phyloP scores from a whole-genome alignment of 164 flowering plant species.

The Cinnamomum micranthum region DNA sequence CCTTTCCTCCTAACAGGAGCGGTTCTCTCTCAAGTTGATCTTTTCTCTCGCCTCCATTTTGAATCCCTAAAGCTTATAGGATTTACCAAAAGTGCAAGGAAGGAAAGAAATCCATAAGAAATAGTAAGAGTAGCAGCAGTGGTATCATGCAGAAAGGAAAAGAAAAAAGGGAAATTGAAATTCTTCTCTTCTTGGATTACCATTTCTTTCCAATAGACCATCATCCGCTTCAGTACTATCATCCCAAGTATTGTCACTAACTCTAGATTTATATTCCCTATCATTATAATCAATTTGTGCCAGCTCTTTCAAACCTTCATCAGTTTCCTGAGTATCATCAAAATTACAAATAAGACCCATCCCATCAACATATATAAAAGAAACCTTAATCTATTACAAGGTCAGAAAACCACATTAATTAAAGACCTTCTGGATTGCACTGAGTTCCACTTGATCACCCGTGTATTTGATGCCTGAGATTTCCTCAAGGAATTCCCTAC shows the following conservation, averaged over 20 bases:
- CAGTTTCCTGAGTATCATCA: constrained; percentile 43
- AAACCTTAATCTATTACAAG: too few relatives aligned
- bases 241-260: constrained; percentile 1
- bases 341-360: neutral
- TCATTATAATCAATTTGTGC: constrained; percentile 43
- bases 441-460: constrained; percentile 36
- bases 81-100: neutral
- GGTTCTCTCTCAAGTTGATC: constrained; percentile 5
- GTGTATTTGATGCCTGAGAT: constrained; percentile 40
- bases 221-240: neutral
- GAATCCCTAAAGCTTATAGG: constrained; percentile 5
- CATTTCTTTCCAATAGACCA: constrained; percentile 29
- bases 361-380: neutral
- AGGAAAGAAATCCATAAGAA: neutral
- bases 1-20: constrained; percentile 10
- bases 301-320: constrained; percentile 55
- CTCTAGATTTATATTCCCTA: constrained; percentile 25
- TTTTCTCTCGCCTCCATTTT: constrained; percentile 5
- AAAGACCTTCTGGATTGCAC: constrained; percentile 50
- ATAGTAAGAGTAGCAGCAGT: neutral
- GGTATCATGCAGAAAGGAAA: neutral
- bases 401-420: neutral
- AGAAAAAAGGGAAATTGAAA: neutral
- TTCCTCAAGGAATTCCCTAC: constrained; percentile 45
- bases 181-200: constrained; percentile 13